phyloP scores from a whole-genome alignment of 1,139 yeast genomes.

The Nakaseomyces glabratus region DNA sequence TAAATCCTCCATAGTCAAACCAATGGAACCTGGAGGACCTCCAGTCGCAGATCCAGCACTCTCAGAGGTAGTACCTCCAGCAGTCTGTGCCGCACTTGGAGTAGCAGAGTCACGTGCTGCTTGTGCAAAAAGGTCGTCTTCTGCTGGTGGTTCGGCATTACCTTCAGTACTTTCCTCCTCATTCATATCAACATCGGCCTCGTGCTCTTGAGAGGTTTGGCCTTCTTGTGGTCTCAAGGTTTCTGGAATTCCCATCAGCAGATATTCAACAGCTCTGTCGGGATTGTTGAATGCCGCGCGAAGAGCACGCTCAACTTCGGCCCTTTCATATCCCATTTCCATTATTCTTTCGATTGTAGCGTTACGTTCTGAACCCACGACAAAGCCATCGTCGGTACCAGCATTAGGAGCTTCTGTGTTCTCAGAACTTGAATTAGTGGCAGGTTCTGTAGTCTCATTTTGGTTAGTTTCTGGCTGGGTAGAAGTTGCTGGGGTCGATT shows the following conservation, averaged over 20 bases:
- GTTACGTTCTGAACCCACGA: constrained; percentile 27
- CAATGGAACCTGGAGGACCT: constrained; percentile 29
- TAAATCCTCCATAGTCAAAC: constrained; percentile 40
- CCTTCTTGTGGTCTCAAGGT: constrained; percentile 32
- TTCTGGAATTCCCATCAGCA: constrained; percentile 85
- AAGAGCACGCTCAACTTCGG: constrained; percentile 81
- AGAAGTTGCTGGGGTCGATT: constrained; percentile 23
- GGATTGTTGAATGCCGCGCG: constrained; percentile 97
- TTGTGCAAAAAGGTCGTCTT: constrained; percentile 54
- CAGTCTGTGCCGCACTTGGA: constrained; percentile 20
- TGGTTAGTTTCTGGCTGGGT: constrained; percentile 16
- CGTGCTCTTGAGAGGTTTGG: constrained; percentile 13
- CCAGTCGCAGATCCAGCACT: constrained; percentile 20
- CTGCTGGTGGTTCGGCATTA: constrained; percentile 25
- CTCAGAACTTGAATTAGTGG: constrained; percentile 13
- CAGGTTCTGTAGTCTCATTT: constrained; percentile 27
- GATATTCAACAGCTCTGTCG: constrained; percentile 93
- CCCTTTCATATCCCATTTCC: constrained; percentile 94
- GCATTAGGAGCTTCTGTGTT: neutral
- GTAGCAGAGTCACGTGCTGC: constrained; percentile 55
- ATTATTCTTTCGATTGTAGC: constrained; percentile 60
- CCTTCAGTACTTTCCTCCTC: constrained; percentile 14
- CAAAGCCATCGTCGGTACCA: constrained; percentile 25
- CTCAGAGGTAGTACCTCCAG: constrained; percentile 20
- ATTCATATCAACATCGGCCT: constrained; percentile 12